Conservation (phyloP, 2,329 filamentous ascomycete genomes). For the Botryotinia calthae region DNA sequence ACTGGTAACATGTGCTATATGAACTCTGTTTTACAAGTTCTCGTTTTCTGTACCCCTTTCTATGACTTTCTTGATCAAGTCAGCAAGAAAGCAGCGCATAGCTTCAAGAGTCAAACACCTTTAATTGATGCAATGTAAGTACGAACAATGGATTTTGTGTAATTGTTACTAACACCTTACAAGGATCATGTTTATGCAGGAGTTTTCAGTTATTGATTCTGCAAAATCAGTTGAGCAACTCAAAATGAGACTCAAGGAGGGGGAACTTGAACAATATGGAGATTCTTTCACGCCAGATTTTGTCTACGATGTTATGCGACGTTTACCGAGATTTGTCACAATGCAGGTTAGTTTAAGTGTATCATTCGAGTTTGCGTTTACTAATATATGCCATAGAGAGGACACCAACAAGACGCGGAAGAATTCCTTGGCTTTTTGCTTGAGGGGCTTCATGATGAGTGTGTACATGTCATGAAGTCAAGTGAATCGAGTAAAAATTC, state of each 20-base stretch:
- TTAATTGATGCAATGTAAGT: conserved; percentile 89
- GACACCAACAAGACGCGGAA: conserved; percentile 96
- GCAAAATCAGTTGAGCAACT: conserved; percentile 72
- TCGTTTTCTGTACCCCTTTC: conserved; percentile 91
- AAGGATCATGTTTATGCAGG: conserved; percentile 93
- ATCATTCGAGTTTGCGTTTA: neutral
- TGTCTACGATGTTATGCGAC: conserved; percentile 88
- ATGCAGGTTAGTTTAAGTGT: conserved; percentile 71
- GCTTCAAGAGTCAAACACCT: conserved; percentile 93
- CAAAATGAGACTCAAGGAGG: conserved; percentile 69
- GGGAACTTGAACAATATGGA: conserved; percentile 85
- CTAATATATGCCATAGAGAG: conserved; percentile 56
- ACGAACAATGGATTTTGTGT: neutral
- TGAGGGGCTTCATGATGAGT: conserved; percentile 91
- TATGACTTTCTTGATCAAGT: conserved; percentile 90
- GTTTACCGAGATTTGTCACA: conserved; percentile 81
- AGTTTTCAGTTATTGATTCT: conserved; percentile 85
- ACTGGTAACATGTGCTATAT: conserved; percentile 99
- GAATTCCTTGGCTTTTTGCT: conserved; percentile 94
- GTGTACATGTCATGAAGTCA: conserved; percentile 66
- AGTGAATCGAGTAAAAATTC: conserved; percentile 40
- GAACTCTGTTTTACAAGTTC: conserved; percentile 96
- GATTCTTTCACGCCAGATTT: conserved; percentile 91
- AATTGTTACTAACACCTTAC: conserved; percentile 24
- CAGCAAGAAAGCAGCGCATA: conserved; percentile 77